Conservation (phyloP, 225 moss, liverwort and hornwort species). For the Anthoceros angustus region DNA sequence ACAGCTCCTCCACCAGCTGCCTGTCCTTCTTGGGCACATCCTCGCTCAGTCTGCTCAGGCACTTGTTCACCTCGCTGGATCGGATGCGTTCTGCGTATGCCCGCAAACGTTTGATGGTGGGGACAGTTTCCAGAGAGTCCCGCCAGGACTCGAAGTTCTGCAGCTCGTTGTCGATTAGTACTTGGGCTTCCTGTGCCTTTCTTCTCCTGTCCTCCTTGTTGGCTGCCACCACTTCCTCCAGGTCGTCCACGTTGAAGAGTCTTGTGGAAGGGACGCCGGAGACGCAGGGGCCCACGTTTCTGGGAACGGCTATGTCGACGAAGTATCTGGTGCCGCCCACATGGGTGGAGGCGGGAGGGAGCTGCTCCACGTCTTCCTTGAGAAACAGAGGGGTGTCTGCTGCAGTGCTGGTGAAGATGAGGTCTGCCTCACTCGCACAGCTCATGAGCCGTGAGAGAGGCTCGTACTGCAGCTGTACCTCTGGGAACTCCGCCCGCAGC, state of each 20-base stretch:
- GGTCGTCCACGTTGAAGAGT: slow-evolving; percentile 80
- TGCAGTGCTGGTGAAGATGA: slow-evolving; percentile 76
- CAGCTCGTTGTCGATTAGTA: slow-evolving; percentile 73
- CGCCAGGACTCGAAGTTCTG: slow-evolving; percentile 79
- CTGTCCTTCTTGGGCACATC: slow-evolving; percentile 61
- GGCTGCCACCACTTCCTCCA: slow-evolving; percentile 82
- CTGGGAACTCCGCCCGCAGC: slow-evolving; percentile 47
- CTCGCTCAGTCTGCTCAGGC: slow-evolving; percentile 74
- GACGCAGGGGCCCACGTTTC: slow-evolving; percentile 64
- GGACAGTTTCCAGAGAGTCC: slow-evolving; percentile 83
- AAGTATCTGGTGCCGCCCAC: slow-evolving; percentile 54
- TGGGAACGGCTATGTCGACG: slow-evolving; percentile 73
- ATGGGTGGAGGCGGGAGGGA: slow-evolving; percentile 33
- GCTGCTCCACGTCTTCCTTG: slow-evolving; percentile 43
- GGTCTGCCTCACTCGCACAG: slow-evolving; percentile 53
- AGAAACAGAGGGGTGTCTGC: slow-evolving; percentile 57
- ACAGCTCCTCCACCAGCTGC: slow-evolving; percentile 63
- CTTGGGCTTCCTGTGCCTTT: slow-evolving; percentile 70
- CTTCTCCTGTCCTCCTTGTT: slow-evolving; percentile 74
- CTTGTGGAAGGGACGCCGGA: slow-evolving; percentile 45
- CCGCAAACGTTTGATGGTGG: slow-evolving; percentile 74
- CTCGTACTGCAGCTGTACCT: slow-evolving; percentile 34
- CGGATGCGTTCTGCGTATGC: slow-evolving; percentile 70
- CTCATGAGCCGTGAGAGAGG: slow-evolving; percentile 54
- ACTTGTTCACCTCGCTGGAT: slow-evolving; percentile 61